These are phyloP conservation scores for Taiozyma onychis DNA, from an alignment of 1,139 yeast species.

Conservation along the genomic window DNA sequence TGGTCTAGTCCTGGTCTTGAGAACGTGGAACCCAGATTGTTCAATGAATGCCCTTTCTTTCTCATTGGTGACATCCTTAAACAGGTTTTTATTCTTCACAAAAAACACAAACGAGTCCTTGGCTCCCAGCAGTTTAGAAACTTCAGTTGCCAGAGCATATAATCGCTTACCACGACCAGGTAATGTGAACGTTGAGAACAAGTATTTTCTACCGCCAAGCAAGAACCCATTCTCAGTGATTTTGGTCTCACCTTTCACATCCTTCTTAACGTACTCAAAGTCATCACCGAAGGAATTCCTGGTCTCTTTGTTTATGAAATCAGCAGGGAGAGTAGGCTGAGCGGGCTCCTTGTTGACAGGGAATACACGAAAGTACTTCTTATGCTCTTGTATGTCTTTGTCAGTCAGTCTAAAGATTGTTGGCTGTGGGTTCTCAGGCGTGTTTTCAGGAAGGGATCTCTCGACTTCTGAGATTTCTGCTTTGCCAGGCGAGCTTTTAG, in stretches of 20 bases:
- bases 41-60: slow-evolving; percentile 60
- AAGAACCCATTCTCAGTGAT: slow-evolving; percentile 51
- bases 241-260: slow-evolving; percentile 51
- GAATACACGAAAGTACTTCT: slow-evolving; percentile 11
- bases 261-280: slow-evolving; percentile 30
- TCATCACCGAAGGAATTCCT: slow-evolving; percentile 28
- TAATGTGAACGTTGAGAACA: slow-evolving; percentile 53
- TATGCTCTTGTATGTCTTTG: slow-evolving; percentile 22
- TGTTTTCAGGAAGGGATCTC: slow-evolving; percentile 14
- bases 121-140: slow-evolving; percentile 58
- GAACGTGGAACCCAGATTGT: slow-evolving; percentile 43
- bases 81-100: slow-evolving; percentile 52
- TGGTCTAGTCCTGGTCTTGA: slow-evolving; percentile 60
- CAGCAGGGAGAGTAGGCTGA: slow-evolving; percentile 1
- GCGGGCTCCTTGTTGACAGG: slow-evolving; percentile 12
- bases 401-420: slow-evolving; percentile 25
- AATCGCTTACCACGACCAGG: slow-evolving; percentile 45
- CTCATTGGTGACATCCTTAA: slow-evolving; percentile 50
- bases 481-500: not conserved
- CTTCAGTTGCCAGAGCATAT: slow-evolving; percentile 64
- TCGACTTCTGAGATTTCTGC: slow-evolving; percentile 9
- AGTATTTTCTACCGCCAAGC: slow-evolving; percentile 49
- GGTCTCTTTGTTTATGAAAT: slow-evolving; percentile 17
- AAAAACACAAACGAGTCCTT: slow-evolving; percentile 62
- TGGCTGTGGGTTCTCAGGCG: slow-evolving; percentile 20